Evolutionary conservation across 169 alveolate genomes (phyloP), one percentile per base, ranked within the genome.

Genomic region (Blepharisma undulans): DNA sequence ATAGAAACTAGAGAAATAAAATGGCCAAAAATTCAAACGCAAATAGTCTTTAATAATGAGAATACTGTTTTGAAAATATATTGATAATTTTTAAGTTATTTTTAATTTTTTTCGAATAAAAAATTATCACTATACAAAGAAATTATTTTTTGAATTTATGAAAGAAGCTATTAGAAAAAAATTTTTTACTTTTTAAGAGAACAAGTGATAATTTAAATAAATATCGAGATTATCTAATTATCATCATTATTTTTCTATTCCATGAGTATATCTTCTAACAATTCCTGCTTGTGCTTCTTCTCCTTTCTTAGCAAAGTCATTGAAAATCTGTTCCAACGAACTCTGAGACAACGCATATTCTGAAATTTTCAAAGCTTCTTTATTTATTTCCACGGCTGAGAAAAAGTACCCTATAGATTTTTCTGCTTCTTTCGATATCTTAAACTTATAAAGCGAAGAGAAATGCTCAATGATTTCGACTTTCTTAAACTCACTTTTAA

Each of bases 301-400:
- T 22, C 80, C 80, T 74, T 29, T 74, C 33, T 87, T 91, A 2
- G 96, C 96, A 72, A 94, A 94, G 22, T 89, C 90, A 88, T 93
- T 91, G 95, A 95, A 94, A 22, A 96, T 96, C 89, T 96, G 96
- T 89, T 96, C 97, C 22, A 96, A 87, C 0, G 97, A 89, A 34
- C 97, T 93, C 74, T 94, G 94, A 33, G 92, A 87, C 7, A 94
- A 90, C 18, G 96, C 93, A 79, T 96, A 96, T 72, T 96, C 97
- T 76, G 88, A 88, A 36, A 96, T 90, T 84, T 89, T 71, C 36
- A 34, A 93, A 76, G 89, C 78, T 59, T 92, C 79, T 88, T 90
- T 93, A 66, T 82, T 72, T 3, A 14, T 61, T 22, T 71, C 71
- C 27, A 88, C 72, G 18, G 48, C 78, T 32, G 76, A 30, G 76